Evolutionary conservation across 495 filamentous ascomycete genomes (phyloP), one percentile per base, ranked within the genome.

Genomic region (Podospora pseudoanserina): DNA sequence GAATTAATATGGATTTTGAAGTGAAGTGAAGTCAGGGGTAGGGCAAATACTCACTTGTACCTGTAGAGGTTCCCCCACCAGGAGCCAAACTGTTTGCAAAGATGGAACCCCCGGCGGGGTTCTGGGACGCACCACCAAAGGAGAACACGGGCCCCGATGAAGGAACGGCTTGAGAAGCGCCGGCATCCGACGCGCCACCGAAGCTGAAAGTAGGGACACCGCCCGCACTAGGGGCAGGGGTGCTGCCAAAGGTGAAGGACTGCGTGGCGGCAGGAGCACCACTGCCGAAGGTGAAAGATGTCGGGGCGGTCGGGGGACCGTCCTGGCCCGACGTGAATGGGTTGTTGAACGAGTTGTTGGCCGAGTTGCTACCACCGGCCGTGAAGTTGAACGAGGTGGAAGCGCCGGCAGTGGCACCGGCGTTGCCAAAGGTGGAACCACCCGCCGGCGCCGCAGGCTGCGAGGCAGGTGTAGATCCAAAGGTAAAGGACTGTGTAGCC

Each of bases 281-380:
- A n/a, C 73, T 71, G 44, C 79, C 77, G 65, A 83, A 84, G 63
- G 66, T 77, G 68, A 81, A 79, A 18, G 79, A 79, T 3, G 76
- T 68, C 0, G 78, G 77, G 0, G 74, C 71, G 39, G 80, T 74
- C 32, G 72, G 66, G 4, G 76, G 62, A 32, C 74, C 73, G 30
- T 69, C 72, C 20, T 63, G 61, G 18, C 28, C 30, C 1, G 75
- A 63, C 18, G 79, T 64, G 64, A 83, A 83, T 7, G 80, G 80
- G 65, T 84, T 84, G 59, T 79, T 79, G 56, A 82, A 70, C 1
- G 61, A 63, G 5, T 77, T 65, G 11, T 70, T 63, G 3, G 66
- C 71, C 53, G 72, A 71, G 1, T 71, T 63, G 39, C 4, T 32
- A 0, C 77, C 76, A 0, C 76, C 79, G 11, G 79, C 71, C 5